A percentile compares a stretch with the other conserved stretches of the same genome.
Evolutionary conservation across 2,329 filamentous ascomycete species (phyloP).

Genomic region (Clonostachys chloroleuca): DNA sequence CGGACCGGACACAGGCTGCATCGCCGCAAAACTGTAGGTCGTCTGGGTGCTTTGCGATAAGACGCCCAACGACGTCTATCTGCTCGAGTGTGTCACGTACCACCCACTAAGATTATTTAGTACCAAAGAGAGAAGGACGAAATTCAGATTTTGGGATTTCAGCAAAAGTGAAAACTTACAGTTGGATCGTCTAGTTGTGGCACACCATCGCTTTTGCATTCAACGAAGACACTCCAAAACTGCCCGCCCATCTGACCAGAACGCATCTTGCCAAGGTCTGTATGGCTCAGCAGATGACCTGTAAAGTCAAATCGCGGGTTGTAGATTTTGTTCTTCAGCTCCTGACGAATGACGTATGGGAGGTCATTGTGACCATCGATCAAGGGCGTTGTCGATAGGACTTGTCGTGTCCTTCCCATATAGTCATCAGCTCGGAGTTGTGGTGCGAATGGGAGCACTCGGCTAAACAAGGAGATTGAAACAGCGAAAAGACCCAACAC

Average conservation of each 20-base stretch:
- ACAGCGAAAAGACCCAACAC: too few species aligned
- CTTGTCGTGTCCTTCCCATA: neutral
- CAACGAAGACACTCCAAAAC: slow-evolving; percentile 9
- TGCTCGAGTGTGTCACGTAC: slow-evolving; percentile 10
- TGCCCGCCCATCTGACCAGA: slow-evolving; percentile 7
- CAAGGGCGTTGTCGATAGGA: slow-evolving; percentile 4
- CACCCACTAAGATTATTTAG: neutral
- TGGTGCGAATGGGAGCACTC: too few species aligned
- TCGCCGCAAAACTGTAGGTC: slow-evolving; percentile 7
- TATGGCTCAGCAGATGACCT: slow-evolving; percentile 4
- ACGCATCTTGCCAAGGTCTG: slow-evolving; percentile 6
- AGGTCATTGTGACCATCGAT: slow-evolving; percentile 10
- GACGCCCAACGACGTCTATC: slow-evolving; percentile 8
- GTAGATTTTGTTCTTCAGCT: slow-evolving; percentile 9
- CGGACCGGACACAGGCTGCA: slow-evolving; percentile 1
- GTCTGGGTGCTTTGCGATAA: slow-evolving; percentile 4
- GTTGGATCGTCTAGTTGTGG: slow-evolving; percentile 1
- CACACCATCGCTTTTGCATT: slow-evolving; percentile 2
- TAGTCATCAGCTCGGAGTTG: neutral
- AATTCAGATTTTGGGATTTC: too few species aligned
- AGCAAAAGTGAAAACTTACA: too few species aligned
- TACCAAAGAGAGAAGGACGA: too few species aligned
- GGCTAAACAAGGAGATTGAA: too few species aligned
- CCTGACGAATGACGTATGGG: slow-evolving; percentile 5
- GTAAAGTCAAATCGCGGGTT: neutral